Conservation (phyloP, 192 early-diverging fungal genomes). For the Fimicolochytrium jonesii region DNA sequence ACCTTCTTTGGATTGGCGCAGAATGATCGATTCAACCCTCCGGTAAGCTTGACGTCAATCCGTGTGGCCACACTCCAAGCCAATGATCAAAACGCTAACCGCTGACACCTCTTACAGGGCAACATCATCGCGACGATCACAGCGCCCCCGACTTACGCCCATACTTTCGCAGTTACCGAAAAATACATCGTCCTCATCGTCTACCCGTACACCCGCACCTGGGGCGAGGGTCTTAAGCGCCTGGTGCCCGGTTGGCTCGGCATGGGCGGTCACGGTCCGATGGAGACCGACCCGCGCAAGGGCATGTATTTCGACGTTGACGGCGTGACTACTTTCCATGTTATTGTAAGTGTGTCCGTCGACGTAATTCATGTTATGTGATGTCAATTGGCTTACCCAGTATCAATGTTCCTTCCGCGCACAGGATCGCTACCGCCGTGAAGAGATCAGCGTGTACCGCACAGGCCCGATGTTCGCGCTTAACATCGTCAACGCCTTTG, state of each 20-base stretch:
- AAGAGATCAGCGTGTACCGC: constrained; percentile 16
- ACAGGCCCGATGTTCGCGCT: constrained; percentile 18
- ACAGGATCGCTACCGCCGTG: constrained; percentile 26
- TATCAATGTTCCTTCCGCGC: too few relatives aligned
- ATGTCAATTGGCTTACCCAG: too few relatives aligned
- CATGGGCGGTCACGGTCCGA: not conserved
- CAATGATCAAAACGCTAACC: too few relatives aligned
- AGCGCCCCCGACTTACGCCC: constrained; percentile 9
- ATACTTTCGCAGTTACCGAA: constrained; percentile 21
- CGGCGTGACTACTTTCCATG: constrained; percentile 22
- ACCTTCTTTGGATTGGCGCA: constrained; percentile 14
- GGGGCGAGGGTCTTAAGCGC: constrained; percentile 6
- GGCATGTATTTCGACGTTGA: constrained; percentile 20
- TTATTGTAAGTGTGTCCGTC: constrained; percentile 21
- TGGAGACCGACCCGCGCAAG: not conserved
- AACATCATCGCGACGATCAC: constrained; percentile 5
- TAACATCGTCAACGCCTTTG: constrained; percentile 23
- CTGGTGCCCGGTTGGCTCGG: not conserved
- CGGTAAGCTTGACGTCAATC: constrained; percentile 15
- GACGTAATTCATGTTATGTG: too few relatives aligned
- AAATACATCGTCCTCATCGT: constrained; percentile 24
- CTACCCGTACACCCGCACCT: constrained; percentile 21
- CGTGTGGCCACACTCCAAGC: too few relatives aligned
- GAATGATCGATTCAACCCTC: constrained; percentile 17
- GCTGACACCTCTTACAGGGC: constrained; percentile 12